Base-by-base conservation (phyloP, 495 filamentous ascomycete species). In the Antarctomyces pellizariae region DNA sequence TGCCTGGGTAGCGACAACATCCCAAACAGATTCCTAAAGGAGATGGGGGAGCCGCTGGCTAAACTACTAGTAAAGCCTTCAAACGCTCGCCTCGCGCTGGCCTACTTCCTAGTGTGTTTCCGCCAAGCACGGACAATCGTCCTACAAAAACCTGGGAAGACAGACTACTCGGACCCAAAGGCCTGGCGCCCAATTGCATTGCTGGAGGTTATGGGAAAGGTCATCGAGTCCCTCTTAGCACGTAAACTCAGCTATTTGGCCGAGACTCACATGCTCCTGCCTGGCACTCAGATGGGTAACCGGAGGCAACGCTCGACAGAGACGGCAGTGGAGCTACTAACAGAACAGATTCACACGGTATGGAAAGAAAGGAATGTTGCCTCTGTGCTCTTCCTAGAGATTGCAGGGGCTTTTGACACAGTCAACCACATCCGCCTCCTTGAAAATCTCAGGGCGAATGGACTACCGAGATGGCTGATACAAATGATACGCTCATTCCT, bases 121-220 rank as follows among this genome's bases (percentile, higher is more conserved):
- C 26, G 46, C 0, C 38, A 48, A 13, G 15, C 28, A 0, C 23
- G 43, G 8, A 51, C 38, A 7, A 31, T 53, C 0, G 36, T 43
- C 0, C 42, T 51, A 0, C 35, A 41, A 6, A 56, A 54, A 18
- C 30, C 22, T 5, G 39, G 35, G 0, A 41, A 44, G 17, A 14
- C 28, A 1, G 34, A 48, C 32, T 50, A 49, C 25, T 33, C 35
- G 1, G 10, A 30, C 3, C 35, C 44, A 0, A 49, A 45, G 22
- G 24, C 38, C 3, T 54, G 45, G 30, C 27, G 47, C 5, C 40
- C 40, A 0, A 43, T 54, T 14, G 46, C 46, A 0, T 33, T 54
- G 0, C 38, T 48, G 0, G 46, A 48, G 20, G 49, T 43, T 1
- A 18, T 54, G 3, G 43, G 41, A 0, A 54, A 54, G 23, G 13